phyloP scores from a whole-genome alignment of 2,329 filamentous ascomycete genomes.

The Tympanopsis confertula region DNA sequence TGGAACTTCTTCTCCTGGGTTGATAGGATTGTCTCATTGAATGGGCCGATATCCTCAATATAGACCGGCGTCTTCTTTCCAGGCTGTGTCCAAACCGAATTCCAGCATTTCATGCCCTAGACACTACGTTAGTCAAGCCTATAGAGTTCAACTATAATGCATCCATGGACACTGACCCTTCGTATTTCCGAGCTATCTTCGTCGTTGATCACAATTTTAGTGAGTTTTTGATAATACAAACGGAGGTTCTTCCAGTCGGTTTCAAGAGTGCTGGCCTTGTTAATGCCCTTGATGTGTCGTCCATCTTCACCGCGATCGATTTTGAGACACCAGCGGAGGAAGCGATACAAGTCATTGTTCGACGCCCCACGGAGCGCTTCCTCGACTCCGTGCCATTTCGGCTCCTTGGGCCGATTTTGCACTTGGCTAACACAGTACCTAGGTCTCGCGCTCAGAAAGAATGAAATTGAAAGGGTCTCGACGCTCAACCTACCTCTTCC shows the following conservation, averaged over 20 bases:
- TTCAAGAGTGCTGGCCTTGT: constrained; percentile 7
- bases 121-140: neutral
- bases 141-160: neutral
- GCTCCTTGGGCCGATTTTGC: neutral
- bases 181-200: neutral
- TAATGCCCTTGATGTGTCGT: constrained; percentile 2
- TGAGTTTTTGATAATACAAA: neutral
- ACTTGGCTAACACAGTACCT: neutral
- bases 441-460: neutral
- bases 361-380: neutral
- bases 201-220: neutral
- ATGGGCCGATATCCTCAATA: constrained; percentile 1
- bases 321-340: constrained; percentile 23
- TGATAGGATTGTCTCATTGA: constrained; percentile 1
- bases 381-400: neutral
- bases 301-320: constrained; percentile 2
- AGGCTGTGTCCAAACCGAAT: neutral
- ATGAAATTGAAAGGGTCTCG: too few species aligned
- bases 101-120: neutral
- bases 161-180: constrained; percentile 1
- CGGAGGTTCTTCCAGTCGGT: constrained; percentile 3
- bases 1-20: constrained; percentile 9
- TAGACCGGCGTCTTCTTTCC: neutral
- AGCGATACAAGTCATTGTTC: constrained; percentile 1
- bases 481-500: neutral